These are phyloP conservation scores for Hyaloscypha hepaticicola DNA, from an alignment of 495 filamentous ascomycete species.

Conservation along the genomic window DNA sequence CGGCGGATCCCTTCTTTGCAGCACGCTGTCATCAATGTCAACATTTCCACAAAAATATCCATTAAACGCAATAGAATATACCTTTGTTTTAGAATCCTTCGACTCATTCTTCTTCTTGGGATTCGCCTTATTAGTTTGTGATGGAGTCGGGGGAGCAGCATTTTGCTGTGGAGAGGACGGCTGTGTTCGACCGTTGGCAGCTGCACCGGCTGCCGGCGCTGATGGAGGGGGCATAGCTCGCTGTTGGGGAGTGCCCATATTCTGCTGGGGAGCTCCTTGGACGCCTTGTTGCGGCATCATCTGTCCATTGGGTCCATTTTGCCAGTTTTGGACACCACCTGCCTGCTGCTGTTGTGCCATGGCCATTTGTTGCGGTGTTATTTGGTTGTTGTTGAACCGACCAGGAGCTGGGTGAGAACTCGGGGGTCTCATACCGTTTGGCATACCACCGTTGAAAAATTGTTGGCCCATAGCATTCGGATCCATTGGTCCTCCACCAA, in stretches of 20 bases:
- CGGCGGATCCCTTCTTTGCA: slow-evolving; percentile 69
- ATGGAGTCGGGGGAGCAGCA: slow-evolving; percentile 85
- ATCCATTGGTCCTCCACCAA: slow-evolving; percentile 66
- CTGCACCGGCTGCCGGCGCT: slow-evolving; percentile 62
- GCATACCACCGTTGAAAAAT: slow-evolving; percentile 56
- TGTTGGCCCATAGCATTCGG: slow-evolving; percentile 63
- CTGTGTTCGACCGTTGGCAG: slow-evolving; percentile 59
- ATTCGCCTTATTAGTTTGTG: slow-evolving; percentile 70
- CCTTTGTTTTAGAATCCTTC: slow-evolving; percentile 72
- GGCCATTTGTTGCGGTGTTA: slow-evolving; percentile 57
- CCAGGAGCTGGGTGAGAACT: slow-evolving; percentile 70
- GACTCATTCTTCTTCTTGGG: slow-evolving; percentile 80
- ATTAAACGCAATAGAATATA: slow-evolving; percentile 46
- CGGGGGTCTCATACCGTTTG: slow-evolving; percentile 81
- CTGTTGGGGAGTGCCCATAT: slow-evolving; percentile 75
- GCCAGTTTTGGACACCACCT: slow-evolving; percentile 37
- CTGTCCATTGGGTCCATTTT: slow-evolving; percentile 53
- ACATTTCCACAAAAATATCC: slow-evolving; percentile 32
- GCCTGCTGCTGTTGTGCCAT: slow-evolving; percentile 39
- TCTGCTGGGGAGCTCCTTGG: slow-evolving; percentile 57
- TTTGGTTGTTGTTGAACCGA: slow-evolving; percentile 60
- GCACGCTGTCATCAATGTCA: slow-evolving; percentile 48
- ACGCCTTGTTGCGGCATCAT: slow-evolving; percentile 64
- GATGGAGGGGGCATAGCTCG: slow-evolving; percentile 88
- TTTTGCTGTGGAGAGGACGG: slow-evolving; percentile 78